A percentile compares a stretch with the other conserved stretches of the same genome.
These are phyloP conservation scores for Ampelomyces quisqualis DNA, from an alignment of 2,329 filamentous ascomycete genomes.

Conservation along the genomic window DNA sequence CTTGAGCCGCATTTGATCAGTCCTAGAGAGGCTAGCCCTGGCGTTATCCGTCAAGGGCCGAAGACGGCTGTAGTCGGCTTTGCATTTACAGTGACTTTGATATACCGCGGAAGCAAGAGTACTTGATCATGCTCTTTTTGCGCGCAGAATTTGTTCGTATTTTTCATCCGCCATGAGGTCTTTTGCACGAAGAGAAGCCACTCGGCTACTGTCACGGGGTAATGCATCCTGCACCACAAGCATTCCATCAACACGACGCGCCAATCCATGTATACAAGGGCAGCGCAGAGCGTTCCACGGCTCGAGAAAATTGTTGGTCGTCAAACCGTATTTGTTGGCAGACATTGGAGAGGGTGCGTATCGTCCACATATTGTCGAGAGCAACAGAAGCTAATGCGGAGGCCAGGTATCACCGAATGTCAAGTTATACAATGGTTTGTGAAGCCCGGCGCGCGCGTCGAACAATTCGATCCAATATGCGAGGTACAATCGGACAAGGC, in stretches of 20 bases:
- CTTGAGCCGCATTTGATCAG: constrained; percentile 23
- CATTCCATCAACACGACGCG: constrained; percentile 26
- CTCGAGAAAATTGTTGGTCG: constrained; percentile 45
- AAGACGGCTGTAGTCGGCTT: constrained; percentile 24
- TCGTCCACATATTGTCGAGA: background rate
- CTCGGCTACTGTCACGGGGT: constrained; percentile 29
- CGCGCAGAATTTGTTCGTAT: constrained; percentile 10
- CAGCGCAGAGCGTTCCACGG: constrained; percentile 44
- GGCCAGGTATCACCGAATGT: constrained; percentile 88
- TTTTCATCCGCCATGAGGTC: constrained; percentile 31
- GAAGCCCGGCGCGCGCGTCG: constrained; percentile 88
- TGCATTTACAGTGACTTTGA: constrained; percentile 11
- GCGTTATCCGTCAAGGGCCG: constrained; percentile 13
- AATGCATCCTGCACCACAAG: constrained; percentile 21
- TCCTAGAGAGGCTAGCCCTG: constrained; percentile 3
- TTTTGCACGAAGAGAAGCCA: constrained; percentile 34
- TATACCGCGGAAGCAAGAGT: constrained; percentile 20
- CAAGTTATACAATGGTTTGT: constrained; percentile 99
- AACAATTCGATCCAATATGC: constrained; percentile 97
- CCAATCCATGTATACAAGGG: constrained; percentile 23
- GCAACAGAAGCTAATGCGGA: constrained; percentile 9
- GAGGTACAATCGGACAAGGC: constrained; percentile 99
- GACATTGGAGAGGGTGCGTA: constrained; percentile 79
- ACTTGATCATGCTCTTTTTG: constrained; percentile 29
- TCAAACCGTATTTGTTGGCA: constrained; percentile 79